Evolutionary conservation across 2,329 filamentous ascomycete species (phyloP), one percentile per base, ranked within the genome.

Genomic region (Fusarium caatingaense): DNA sequence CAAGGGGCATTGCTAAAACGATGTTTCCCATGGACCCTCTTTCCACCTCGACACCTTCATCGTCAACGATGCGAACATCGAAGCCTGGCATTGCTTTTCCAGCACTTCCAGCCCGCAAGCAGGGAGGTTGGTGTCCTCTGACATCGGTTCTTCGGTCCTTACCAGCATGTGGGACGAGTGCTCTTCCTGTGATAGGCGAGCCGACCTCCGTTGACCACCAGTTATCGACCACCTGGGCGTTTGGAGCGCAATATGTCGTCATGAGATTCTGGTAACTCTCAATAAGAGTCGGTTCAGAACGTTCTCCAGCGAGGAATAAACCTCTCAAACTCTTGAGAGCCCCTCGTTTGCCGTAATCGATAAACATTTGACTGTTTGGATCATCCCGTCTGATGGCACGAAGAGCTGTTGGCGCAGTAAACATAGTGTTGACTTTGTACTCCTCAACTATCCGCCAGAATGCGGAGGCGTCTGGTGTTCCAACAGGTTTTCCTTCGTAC

Each of bases 51-150:
- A 86, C 84, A 8, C 94, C 94, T 1, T 88, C 83, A 74, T 98
- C 94, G 76, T 97, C 89, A 5, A 98, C 93, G 16, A 95, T 86
- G 18, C 91, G 87, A 6, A 98, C 91, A 73, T 97, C 93, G 74
- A 97, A 98, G 0, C 94, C 95, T 0, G 94, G 94, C 90, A 97
- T 93, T 0, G 94, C 88, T 77, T 97, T 96, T 1, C 94, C 94
- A 8, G 94, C 95, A 64, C 92, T 95, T 2, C 95, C 95, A 1
- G 94, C 92, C 73, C 92, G 94, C 76, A 95, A 88, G 0, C 81
- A 78, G 3, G 91, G 87, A 41, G 80, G 79, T 8, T 77, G 75
- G 45, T 81, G 77, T 25, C 76, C 73, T 30, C 81, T 81, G 18
- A 79, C 75, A 18, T 78, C 76, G 6, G 83, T 84, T 15, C 76